Conservation (phyloP, 2,329 filamentous ascomycete genomes). For the Ascochyta clinopodiicola region DNA sequence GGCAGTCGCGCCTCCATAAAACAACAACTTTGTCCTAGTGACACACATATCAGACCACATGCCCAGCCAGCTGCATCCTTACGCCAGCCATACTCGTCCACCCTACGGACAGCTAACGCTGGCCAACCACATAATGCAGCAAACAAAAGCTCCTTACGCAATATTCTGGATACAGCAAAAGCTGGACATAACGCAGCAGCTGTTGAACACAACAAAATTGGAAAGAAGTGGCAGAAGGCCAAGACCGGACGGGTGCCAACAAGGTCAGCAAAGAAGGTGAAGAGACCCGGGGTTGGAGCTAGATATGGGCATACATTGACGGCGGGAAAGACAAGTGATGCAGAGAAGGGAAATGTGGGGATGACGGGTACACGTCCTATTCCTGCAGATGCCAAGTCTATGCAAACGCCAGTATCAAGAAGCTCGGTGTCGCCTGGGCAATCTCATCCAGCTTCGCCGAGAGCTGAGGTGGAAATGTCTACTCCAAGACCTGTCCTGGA, state of each 20-base stretch:
- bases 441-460: not conserved
- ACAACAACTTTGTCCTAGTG: not conserved
- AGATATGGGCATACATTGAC: not conserved
- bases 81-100: not conserved
- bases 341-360: not conserved
- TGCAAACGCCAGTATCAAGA: too few relatives aligned
- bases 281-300: constrained; percentile 1
- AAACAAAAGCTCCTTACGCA: not conserved
- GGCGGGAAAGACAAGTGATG: not conserved
- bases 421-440: too few relatives aligned
- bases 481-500: not conserved
- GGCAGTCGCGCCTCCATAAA: not conserved
- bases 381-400: too few relatives aligned
- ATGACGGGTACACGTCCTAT: too few relatives aligned
- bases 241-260: not conserved
- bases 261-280: not conserved
- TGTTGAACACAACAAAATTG: not conserved
- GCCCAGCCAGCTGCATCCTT: not conserved
- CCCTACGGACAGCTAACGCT: not conserved
- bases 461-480: not conserved
- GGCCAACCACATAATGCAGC: not conserved
- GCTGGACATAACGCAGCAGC: not conserved
- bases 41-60: too few relatives aligned
- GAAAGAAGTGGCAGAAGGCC: not conserved
- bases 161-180: not conserved